Evolutionary conservation across 352 stramenopile genomes (phyloP), one percentile per base, ranked within the genome.

Genomic region (Phytophthora tubulina): DNA sequence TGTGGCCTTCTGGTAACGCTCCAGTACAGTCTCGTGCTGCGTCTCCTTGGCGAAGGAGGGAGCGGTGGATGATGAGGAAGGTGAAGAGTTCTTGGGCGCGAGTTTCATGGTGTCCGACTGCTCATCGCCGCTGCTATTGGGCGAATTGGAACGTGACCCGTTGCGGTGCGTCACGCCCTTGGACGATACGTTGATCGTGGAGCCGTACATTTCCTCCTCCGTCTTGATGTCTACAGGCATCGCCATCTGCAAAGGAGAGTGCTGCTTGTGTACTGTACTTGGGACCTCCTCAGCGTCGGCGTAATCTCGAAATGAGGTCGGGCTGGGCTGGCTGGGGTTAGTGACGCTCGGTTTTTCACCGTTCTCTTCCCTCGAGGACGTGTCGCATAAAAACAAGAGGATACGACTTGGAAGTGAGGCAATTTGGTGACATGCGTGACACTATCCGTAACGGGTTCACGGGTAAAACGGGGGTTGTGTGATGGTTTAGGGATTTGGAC

Each of bases 1-100:
- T 48, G 82, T 90, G 33, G 88, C 88, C 46, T 79, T 84, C 49
- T 89, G 65, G 71, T 95, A 95, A 30, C 88, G 84, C 55, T 94
- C 75, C 36, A 90, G 39, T 30, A 94, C 53, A 8, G 70, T 75
- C 71, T 88, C 70, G 48, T 78, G 76, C 2, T 53, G 69, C 3
- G 67, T 17, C 35, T 82, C 61, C 62, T 82, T 77, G 31, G 66
- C 21, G n/a, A 78, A 51, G 8, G 58, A 32, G 32, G 50, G 10
- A 3, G 51, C n/a, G 32, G 45, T n/a, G 3, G 70, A 45, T 35
- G 75, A 78, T 30, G 49, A 59, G 33, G 75, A 60, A 3, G 70
- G 49, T 35, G 75, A 78, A 30, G 49, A 59, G 33, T n/a, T 71
- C 48, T 63, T 62, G 45, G 64, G 56, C 41, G 72, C 64, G 45